Percentiles rank a stretch among this genome's conserved stretches.
phyloP scores from a whole-genome alignment of 31 red algal genomes.

The Asparagopsis taxiformis region DNA sequence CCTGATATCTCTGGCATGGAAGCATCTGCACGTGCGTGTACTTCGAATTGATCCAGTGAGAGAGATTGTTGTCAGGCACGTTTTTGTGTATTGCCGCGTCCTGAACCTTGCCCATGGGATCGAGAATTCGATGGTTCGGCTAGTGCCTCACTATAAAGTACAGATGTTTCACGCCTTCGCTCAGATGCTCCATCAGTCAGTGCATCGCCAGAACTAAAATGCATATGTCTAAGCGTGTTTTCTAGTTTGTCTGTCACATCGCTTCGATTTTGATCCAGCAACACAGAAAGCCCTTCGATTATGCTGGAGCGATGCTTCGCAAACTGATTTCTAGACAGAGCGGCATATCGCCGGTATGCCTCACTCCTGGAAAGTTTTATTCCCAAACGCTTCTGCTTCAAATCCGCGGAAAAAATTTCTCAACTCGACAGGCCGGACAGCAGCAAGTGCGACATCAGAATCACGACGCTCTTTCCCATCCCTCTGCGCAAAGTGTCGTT shows the following conservation, averaged over 20 bases:
- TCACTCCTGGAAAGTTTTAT: constrained; percentile 20
- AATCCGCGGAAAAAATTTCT: constrained; percentile 39
- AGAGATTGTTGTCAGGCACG: neutral
- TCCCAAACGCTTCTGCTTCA: constrained; percentile 25
- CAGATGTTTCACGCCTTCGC: neutral
- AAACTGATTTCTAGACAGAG: constrained; percentile 30
- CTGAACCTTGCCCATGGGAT: neutral
- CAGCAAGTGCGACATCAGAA: constrained; percentile 11
- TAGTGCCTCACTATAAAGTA: neutral
- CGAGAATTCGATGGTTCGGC: neutral
- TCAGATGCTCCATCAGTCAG: neutral
- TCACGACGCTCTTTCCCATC: constrained; percentile 39
- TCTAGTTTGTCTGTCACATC: constrained; percentile 43
- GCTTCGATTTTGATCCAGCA: constrained; percentile 17
- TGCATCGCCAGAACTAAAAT: neutral
- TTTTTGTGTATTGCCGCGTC: neutral
- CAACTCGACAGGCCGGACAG: constrained; percentile 27
- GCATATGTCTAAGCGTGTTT: constrained; percentile 10
- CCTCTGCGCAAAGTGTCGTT: constrained; percentile 31
- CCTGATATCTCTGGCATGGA: neutral
- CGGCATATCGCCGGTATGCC: constrained; percentile 22
- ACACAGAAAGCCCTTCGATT: constrained; percentile 35
- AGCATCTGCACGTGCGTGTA: neutral
- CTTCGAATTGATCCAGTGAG: neutral
- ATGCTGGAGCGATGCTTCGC: constrained; percentile 32